Conservation (phyloP, 2,329 filamentous ascomycete genomes). For the Teratosphaeria zuluensis region DNA sequence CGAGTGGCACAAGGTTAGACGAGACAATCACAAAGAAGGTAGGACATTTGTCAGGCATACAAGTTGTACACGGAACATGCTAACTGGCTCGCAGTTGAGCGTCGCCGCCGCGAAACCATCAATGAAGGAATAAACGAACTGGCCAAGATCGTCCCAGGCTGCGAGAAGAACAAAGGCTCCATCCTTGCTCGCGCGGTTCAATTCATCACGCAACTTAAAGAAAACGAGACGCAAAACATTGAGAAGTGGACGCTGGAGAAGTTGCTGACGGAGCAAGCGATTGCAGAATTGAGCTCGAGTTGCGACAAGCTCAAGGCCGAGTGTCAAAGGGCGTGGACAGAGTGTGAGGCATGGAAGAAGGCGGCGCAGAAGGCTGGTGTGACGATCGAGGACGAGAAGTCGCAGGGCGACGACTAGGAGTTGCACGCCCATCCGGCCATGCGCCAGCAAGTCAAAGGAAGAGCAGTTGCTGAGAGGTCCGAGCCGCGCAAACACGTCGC, state of each 20-base stretch:
- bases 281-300: slow-evolving; percentile 74
- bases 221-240: slow-evolving; percentile 87
- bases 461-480: background rate
- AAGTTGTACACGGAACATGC: background rate
- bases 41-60: slow-evolving; percentile 23
- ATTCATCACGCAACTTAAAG: slow-evolving; percentile 89
- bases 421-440: background rate
- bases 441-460: background rate
- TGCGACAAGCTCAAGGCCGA: slow-evolving; percentile 81
- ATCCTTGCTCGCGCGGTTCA: slow-evolving; percentile 88
- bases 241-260: slow-evolving; percentile 93
- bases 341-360: slow-evolving; percentile 71
- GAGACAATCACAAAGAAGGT: slow-evolving; percentile 99
- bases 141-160: slow-evolving; percentile 92
- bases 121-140: slow-evolving; percentile 98
- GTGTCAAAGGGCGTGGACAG: slow-evolving; percentile 66
- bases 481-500: background rate
- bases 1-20: slow-evolving; percentile 94
- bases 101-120: slow-evolving; percentile 91
- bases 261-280: slow-evolving; percentile 77
- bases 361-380: slow-evolving; percentile 26
- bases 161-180: slow-evolving; percentile 98
- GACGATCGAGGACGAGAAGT: slow-evolving; percentile 12
- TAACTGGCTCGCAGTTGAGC: slow-evolving; percentile 58
- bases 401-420: background rate